Base-by-base conservation (phyloP, 352 stramenopile genomes). In the Phytopythium cucurbitacearum region DNA sequence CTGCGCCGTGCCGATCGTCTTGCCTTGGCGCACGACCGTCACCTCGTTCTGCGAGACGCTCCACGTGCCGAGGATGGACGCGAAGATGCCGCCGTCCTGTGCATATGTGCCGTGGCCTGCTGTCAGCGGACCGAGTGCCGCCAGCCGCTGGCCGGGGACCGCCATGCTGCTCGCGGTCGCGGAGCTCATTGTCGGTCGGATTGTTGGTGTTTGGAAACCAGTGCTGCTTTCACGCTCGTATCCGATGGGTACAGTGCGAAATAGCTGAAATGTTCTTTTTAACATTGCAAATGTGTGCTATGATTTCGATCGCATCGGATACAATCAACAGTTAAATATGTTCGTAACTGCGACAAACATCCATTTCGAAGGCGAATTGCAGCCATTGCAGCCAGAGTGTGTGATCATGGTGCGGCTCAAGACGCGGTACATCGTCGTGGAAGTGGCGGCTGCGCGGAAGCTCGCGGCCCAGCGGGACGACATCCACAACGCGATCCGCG, bases 371-470 rank as follows among this genome's bases (percentile, higher is more conserved):
- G 21, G 21, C 21, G 21, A 28, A 28, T 28, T 28, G 21, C 11
- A 43, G 39, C n/a, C 39, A 43, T n/a, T 12, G 39, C n/a, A 43
- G 11, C 39, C 2, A 28, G 21, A 28, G 21, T 41, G 34, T 11
- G 12, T 33, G 28, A 6, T 21, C 32, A 91, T 91, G 80, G 80
- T 91, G 55, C 76, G 80, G 7, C 76, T 89, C 13, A 91, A 91
- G 67, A 89, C 78, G 12, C 76, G 78, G 12, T 91, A 89, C 64
- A 45, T 91, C 52, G 53, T 89, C 48, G 73, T 85, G 52, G 78
- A 91, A 59, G 57, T 76, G n/a, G 60, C 64, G 36, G 68, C 58
- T 15, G 58, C 62, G 16, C 67, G 71, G 16, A 88, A 79, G 52
- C 61, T 82, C 38, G 28, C 56, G 32, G 45, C 80, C n/a, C 69